Evolutionary conservation across 1,284 basidiomycete species (phyloP), one percentile per base, ranked within the genome.

Genomic region (Cutaneotrichosporon cutaneum): DNA sequence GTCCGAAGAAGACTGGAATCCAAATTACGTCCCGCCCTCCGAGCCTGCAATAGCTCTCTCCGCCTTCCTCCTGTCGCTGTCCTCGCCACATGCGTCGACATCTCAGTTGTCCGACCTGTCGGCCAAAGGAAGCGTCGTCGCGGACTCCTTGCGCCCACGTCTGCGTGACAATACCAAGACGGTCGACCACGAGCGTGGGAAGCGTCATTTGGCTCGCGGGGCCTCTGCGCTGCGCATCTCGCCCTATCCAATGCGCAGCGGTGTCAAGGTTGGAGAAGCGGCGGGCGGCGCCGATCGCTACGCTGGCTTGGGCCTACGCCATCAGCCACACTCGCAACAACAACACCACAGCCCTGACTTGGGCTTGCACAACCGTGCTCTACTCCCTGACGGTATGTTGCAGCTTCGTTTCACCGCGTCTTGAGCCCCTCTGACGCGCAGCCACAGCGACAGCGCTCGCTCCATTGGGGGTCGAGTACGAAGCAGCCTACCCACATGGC

Each of bases 1-100:
- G 11, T 68, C 63, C 18, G 67, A 68, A 33, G 70, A 68, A 24
- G 70, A 62, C 10, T 56, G 54, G 48, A 27, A 58, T 22, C 54
- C 27, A 21, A 35, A 59, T 13, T 62, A 55, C 39, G 39, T 45
- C 18, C 56, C 60, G 24, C 44, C 56, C 13, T 7, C 18, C 21
- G 52, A 55, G 30, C 8, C 9, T 18, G 35, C 44, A 47, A 4
- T 47, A 47, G 14, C 24, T 11, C 24, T 47, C 22, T 47, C 45
- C 22, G 13, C 45, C 22, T 47, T 47, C 45, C 48, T 51, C 48
- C 48, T 32, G 26, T 30, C 48, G 26, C 32, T 27, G 27, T 32
- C 48, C 7, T 4, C 13, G 6, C 24, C 48, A 27, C 14, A 9
- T n/a, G 24, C 48, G 18, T 51, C 48, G 48, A 51, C 24, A 18